These are phyloP conservation scores for Penicillium bovifimosum DNA, from an alignment of 495 filamentous ascomycete species.

Conservation along the genomic window DNA sequence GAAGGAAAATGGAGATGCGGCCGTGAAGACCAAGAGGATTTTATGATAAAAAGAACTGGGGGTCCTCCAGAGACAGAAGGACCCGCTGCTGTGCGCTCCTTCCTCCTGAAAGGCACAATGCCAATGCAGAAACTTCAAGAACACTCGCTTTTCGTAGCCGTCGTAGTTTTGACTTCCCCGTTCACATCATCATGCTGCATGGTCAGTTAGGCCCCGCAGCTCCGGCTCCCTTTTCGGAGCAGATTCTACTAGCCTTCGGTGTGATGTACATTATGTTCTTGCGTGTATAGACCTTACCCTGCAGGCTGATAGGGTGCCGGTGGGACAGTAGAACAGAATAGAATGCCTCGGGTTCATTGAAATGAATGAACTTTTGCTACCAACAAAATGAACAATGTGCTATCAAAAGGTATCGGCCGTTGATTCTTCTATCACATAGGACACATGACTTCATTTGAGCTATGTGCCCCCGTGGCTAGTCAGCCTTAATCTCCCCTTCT, in stretches of 20 bases:
- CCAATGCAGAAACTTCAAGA: background rate
- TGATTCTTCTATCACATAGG: constrained; percentile 25
- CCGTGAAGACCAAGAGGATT: background rate
- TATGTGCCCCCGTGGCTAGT: constrained; percentile 14
- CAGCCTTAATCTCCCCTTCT: constrained; percentile 8
- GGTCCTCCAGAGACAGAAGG: background rate
- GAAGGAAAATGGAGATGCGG: background rate
- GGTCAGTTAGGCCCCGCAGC: background rate
- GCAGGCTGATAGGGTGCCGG: background rate
- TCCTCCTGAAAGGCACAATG: background rate
- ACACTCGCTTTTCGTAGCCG: background rate
- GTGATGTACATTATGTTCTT: background rate
- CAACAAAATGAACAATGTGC: constrained; percentile 28
- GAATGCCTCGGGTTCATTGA: constrained; percentile 13
- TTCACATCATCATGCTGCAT: background rate
- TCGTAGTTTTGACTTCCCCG: too few species aligned
- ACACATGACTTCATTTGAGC: constrained; percentile 15
- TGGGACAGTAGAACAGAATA: background rate
- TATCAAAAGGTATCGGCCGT: constrained; percentile 32
- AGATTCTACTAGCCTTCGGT: background rate
- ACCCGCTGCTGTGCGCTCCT: background rate
- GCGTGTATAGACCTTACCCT: background rate
- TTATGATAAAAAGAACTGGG: background rate
- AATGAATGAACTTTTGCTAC: constrained; percentile 32
- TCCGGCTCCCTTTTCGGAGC: too few species aligned